Conservation (phyloP, 192 early-diverging fungal genomes). For the Coemansia sp. region DNA sequence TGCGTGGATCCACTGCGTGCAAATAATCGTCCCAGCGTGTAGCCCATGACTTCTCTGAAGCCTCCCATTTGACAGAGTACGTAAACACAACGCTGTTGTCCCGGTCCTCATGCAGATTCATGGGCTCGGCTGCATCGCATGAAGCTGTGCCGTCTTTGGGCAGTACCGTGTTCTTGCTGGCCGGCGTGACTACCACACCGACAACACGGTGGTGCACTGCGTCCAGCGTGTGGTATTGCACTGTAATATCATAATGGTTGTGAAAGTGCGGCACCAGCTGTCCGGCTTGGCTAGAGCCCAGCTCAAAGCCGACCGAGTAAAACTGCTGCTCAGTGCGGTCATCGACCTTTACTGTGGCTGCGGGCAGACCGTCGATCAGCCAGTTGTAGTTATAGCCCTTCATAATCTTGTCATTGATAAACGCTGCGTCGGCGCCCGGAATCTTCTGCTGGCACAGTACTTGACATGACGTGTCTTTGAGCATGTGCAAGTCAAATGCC, state of each 20-base stretch:
- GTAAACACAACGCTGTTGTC: slow-evolving; percentile 61
- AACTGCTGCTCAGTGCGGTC: slow-evolving; percentile 56
- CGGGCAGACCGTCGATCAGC: slow-evolving; percentile 92
- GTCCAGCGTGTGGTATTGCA: slow-evolving; percentile 76
- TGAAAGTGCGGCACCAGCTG: slow-evolving; percentile 59
- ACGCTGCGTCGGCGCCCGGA: slow-evolving; percentile 71
- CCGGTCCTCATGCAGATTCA: slow-evolving; percentile 52
- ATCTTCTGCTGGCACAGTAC: slow-evolving; percentile 65
- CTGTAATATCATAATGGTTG: slow-evolving; percentile 87
- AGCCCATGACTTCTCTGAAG: slow-evolving; percentile 69
- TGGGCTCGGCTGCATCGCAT: slow-evolving; percentile 43
- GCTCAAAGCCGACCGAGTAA: slow-evolving; percentile 78
- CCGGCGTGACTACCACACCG: slow-evolving; percentile 77
- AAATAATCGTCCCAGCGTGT: slow-evolving; percentile 87
- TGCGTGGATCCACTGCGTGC: slow-evolving; percentile 82
- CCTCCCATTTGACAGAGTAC: slow-evolving; percentile 64
- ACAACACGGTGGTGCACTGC: slow-evolving; percentile 76
- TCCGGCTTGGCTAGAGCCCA: slow-evolving; percentile 57
- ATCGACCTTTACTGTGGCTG: slow-evolving; percentile 61
- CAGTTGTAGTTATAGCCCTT: slow-evolving; percentile 80
- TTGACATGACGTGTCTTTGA: slow-evolving; percentile 66
- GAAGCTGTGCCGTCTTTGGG: slow-evolving; percentile 19
- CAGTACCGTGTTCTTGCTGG: slow-evolving; percentile 56
- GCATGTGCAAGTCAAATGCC: slow-evolving; percentile 67
- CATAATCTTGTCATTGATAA: slow-evolving; percentile 81